These are phyloP conservation scores for Crucihimalaya himalaica DNA, from an alignment of 345 rosid genomes.

Conservation along the genomic window DNA sequence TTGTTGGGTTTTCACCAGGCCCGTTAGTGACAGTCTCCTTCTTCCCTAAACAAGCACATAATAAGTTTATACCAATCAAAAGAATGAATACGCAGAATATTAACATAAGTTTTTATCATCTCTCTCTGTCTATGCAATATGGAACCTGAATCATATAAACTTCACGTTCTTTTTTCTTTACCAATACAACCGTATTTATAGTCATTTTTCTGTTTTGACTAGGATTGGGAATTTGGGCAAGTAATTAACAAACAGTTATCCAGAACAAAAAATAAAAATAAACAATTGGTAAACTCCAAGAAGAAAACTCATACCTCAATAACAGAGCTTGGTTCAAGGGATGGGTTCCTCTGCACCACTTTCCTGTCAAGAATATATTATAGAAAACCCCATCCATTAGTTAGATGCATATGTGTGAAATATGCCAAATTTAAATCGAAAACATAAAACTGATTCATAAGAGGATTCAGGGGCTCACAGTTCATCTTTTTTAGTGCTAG, in stretches of 20 bases:
- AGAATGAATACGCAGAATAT: not conserved
- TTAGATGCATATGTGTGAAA: not conserved
- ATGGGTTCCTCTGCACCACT: no score
- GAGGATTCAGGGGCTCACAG: slow-evolving; percentile 17
- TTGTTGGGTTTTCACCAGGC: slow-evolving; percentile 9
- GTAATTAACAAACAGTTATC: no score
- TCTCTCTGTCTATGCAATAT: slow-evolving; percentile 9
- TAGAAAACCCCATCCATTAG: not conserved
- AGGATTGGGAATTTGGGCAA: no score
- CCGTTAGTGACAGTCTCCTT: slow-evolving; percentile 10
- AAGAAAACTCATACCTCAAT: slow-evolving; percentile 15
- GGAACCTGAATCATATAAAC: slow-evolving; percentile 1
- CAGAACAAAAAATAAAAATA: no score
- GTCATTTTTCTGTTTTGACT: no score
- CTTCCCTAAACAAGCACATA: not conserved
- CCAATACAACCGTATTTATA: slow-evolving; percentile 20
- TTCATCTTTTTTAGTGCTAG: not conserved
- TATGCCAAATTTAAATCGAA: not conserved
- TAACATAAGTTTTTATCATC: slow-evolving; percentile 3
- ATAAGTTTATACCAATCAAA: not conserved
- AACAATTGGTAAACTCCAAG: not conserved
- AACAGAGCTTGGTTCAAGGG: slow-evolving; percentile 15
- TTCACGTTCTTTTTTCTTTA: not conserved
- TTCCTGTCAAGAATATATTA: not conserved
- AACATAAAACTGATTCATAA: not conserved